Conservation (phyloP, 2,329 filamentous ascomycete genomes). For the Neonectria hederae region DNA sequence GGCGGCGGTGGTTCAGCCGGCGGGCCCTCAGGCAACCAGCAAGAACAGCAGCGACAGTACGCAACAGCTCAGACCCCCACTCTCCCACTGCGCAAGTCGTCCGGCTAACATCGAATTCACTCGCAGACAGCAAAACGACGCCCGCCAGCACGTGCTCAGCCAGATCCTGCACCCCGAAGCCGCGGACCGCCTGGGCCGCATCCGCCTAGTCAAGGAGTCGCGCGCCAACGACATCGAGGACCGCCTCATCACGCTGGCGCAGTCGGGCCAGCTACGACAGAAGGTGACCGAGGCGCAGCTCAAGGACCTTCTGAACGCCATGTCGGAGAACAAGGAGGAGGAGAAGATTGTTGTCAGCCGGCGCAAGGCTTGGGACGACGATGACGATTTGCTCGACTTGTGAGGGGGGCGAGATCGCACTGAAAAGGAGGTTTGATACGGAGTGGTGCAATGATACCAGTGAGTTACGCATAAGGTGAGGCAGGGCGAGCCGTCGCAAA, state of each 20-base stretch:
- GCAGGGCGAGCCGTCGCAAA: not conserved
- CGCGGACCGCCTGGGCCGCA: conserved; percentile 90
- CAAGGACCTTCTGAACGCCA: conserved; percentile 87
- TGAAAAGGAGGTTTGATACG: not conserved
- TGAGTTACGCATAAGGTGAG: not conserved
- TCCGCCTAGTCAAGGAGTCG: conserved; percentile 93
- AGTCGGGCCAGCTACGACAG: conserved; percentile 82
- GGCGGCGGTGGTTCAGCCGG: conserved; percentile 58
- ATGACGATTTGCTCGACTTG: conserved; percentile 77
- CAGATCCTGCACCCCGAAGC: conserved; percentile 97
- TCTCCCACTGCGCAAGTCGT: too few relatives aligned
- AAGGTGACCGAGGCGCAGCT: conserved; percentile 94
- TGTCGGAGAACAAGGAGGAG: conserved; percentile 81
- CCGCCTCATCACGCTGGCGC: conserved; percentile 89
- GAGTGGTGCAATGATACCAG: conserved; percentile 15
- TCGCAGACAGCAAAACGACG: conserved; percentile 67
- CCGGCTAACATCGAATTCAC: not conserved
- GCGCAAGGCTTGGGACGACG: conserved; percentile 85
- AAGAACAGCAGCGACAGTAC: conserved; percentile 68
- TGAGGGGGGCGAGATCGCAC: conserved; percentile 42
- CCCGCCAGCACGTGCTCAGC: conserved; percentile 78
- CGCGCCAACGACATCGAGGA: conserved; percentile 93
- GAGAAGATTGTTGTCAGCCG: conserved; percentile 88
- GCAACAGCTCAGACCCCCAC: conserved; percentile 16
- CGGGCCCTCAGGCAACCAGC: conserved; percentile 53